Percentiles rank a stretch among this genome's conserved stretches.
phyloP scores from a whole-genome alignment of 192 early-diverging fungal genomes.

The Dimargaris xerosporica region DNA sequence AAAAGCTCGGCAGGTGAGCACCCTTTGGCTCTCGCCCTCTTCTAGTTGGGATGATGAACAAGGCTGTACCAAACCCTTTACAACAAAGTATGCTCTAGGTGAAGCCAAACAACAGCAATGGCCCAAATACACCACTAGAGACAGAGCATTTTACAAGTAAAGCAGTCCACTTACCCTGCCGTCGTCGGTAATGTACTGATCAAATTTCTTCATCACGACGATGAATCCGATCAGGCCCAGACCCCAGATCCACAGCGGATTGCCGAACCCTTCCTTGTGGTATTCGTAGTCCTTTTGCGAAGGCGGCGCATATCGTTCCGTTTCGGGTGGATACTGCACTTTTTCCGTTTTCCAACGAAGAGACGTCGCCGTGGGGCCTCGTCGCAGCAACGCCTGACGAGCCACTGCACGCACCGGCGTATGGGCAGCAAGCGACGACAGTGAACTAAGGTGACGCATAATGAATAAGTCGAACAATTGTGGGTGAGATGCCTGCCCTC shows the following conservation, averaged over 20 bases:
- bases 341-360: background rate
- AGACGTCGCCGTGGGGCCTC: background rate
- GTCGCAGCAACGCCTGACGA: background rate
- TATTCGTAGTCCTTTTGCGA: constrained; percentile 10
- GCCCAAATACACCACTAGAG: background rate
- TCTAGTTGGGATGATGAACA: background rate
- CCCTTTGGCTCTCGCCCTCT: background rate
- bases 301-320: background rate
- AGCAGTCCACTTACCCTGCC: background rate
- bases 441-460: too few relatives aligned
- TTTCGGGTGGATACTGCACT: background rate
- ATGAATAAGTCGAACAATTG: too few relatives aligned
- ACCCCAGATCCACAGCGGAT: background rate
- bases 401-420: background rate
- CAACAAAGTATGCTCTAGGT: background rate
- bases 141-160: background rate
- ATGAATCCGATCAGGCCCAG: background rate
- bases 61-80: background rate
- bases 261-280: background rate
- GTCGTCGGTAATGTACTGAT: constrained; percentile 5
- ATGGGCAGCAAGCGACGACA: background rate
- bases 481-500: background rate
- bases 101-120: background rate
- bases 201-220: background rate
- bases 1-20: background rate